Evolutionary conservation across 148 eudicot species (phyloP), one percentile per base, ranked within the genome.

Genomic region (Silene conica): DNA sequence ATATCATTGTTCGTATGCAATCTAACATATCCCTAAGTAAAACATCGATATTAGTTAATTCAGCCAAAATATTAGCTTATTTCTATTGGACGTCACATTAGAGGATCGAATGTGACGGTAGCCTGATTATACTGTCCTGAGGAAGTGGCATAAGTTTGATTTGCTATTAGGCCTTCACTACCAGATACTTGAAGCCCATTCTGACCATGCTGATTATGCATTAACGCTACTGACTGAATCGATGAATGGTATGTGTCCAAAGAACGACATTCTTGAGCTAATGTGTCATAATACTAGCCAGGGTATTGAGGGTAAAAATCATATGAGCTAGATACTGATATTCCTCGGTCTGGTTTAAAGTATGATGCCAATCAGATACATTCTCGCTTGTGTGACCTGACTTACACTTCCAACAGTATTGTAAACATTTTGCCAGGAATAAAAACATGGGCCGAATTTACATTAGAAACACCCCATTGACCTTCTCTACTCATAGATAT

Each of bases 221-320:
- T 56, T 78, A 85, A 87, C 70, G 70, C 69, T 58, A 78, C 69
- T 66, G 88, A 83, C 54, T 85, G 88, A 77, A 69, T 34, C 68
- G 86, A 81, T 8, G 84, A 70, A 57, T 68, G 78, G 72, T 87
- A 95, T 26, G 87, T 50, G 61, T 89, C 97, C 78, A 95, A 70
- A 12, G 89, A 74, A 54, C 71, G 64, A 96, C 99, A 95, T 57
- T 85, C 87, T 67, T 84, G 91, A 21, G 86, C 69, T 73, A 74
- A 80, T 34, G 94, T 87, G 78, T 93, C 94, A 78, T 90, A 90
- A 79, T 90, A 93, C 98, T 94, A 90, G 77, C 87, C 98, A 80
- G 96, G 98, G 76, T 90, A 90, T 59, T 93, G 94, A 52, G 94
- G 89, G 79, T 93, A 80, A 89, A 90, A 56, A 83, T 56, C 93